Evolutionary conservation across 306 rosid genomes (phyloP), one percentile per base, ranked within the genome.

Genomic region (Vicia faba): DNA sequence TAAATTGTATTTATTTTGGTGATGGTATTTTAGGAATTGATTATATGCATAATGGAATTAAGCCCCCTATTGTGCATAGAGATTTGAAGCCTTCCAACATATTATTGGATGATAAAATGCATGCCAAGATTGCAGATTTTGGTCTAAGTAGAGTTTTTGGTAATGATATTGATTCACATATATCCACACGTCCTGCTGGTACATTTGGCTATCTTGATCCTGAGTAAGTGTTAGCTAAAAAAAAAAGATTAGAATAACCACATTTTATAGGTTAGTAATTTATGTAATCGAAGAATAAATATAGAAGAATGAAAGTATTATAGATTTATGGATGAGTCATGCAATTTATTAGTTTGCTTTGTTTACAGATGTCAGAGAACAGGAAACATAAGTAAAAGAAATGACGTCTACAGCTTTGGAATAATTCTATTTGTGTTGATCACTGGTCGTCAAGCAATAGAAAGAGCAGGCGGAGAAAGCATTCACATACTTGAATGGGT

Each of bases 1-100:
- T 19, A 4, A 8, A 2, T 16, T 63, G 10, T 18, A 1, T 38
- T 26, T 13, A 33, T 7, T n/a, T n/a, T 33, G 2, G 57, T 54
- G 40, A 33, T 61, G 60, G 19, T 61, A 39, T 49, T 53, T 39
- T 61, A 74, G 83, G 83, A 36, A 11, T 82, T 9, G 80, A 78
- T 3, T 78, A 82, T 71, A 55, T 78, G 18, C 86, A 78, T 60
- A 78, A 78, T 71, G 80, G 83, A 3, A 78, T 80, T 54, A 61
- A 51, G 36, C 74, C 75, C 18, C 23, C 69, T 25, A 35, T 79
- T 20, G 5, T 82, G 3, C 84, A 87, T 18, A 87, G 84, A 76
- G 83, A 84, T 68, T 65, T 87, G 66, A 87, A 83, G 48, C 35
- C 85, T 16, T 11, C 92, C 11, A 84, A 87, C 72, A 87, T 87